These are phyloP conservation scores for Lasiosphaeriaceae sp. DNA, from an alignment of 495 filamentous ascomycete genomes.

Conservation along the genomic window DNA sequence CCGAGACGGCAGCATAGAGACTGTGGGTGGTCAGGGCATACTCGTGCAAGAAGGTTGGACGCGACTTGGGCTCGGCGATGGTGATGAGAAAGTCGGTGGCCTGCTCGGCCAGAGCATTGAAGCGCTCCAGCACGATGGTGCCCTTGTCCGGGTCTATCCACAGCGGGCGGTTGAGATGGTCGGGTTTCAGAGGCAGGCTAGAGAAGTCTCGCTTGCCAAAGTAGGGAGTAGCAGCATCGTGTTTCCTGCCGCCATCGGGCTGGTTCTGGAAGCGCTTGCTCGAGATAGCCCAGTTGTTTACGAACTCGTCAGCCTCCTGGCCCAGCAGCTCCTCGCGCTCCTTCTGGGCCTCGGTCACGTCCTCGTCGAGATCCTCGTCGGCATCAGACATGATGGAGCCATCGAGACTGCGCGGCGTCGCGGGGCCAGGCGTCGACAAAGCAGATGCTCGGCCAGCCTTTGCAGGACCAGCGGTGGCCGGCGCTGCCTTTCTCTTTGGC, in stretches of 20 bases:
- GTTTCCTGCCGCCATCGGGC: constrained; percentile 21
- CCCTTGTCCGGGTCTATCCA: constrained; percentile 87
- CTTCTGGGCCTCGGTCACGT: constrained; percentile 54
- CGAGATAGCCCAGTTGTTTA: constrained; percentile 36
- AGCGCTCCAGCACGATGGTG: constrained; percentile 91
- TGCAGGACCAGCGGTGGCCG: constrained; percentile 42
- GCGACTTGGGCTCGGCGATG: constrained; percentile 87
- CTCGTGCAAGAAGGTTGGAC: constrained; percentile 86
- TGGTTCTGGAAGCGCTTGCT: constrained; percentile 43
- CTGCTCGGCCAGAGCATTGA: constrained; percentile 76
- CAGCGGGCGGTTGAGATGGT: constrained; percentile 82
- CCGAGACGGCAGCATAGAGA: constrained; percentile 90
- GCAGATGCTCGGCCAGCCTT: constrained; percentile 59
- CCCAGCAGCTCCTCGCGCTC: constrained; percentile 54
- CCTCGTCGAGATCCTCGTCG: constrained; percentile 65
- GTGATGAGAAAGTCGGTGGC: constrained; percentile 94
- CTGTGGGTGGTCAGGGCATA: constrained; percentile 89
- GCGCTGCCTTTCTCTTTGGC: constrained; percentile 72
- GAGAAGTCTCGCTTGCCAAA: constrained; percentile 67
- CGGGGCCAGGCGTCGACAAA: constrained; percentile 64
- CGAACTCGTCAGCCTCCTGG: constrained; percentile 62
- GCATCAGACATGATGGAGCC: constrained; percentile 46
- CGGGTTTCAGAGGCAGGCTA: constrained; percentile 73
- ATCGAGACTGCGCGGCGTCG: constrained; percentile 60
- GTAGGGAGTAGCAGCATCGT: constrained; percentile 44